These are phyloP conservation scores for Microcyclospora tardicrescens DNA, from an alignment of 2,329 filamentous ascomycete genomes.

Conservation along the genomic window DNA sequence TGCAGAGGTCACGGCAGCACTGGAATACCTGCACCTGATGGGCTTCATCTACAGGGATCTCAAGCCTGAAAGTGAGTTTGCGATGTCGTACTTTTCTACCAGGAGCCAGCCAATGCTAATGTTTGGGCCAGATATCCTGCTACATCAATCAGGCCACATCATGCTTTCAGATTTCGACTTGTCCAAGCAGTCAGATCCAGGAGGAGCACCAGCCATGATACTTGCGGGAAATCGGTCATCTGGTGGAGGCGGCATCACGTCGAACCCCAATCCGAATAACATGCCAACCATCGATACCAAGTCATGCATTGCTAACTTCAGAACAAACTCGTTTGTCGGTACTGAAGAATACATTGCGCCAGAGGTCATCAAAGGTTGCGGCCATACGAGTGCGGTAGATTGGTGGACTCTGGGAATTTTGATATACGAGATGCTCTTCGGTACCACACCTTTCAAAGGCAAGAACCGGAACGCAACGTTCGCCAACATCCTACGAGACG, in stretches of 20 bases:
- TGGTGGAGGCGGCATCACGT: slow-evolving; percentile 57
- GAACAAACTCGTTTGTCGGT: slow-evolving; percentile 95
- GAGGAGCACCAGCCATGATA: slow-evolving; percentile 96
- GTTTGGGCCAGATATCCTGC: slow-evolving; percentile 66
- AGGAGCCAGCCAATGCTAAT: slow-evolving; percentile 29
- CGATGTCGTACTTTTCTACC: not conserved
- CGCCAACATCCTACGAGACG: slow-evolving; percentile 89
- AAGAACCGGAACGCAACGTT: slow-evolving; percentile 98
- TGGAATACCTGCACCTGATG: slow-evolving; percentile 97
- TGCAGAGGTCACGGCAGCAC: slow-evolving; percentile 86
- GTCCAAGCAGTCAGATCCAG: slow-evolving; percentile 92
- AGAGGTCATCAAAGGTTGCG: slow-evolving; percentile 96
- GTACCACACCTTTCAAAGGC: slow-evolving; percentile 96
- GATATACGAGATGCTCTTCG: slow-evolving; percentile 98
- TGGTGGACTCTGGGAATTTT: slow-evolving; percentile 98
- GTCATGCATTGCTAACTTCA: slow-evolving; percentile 95
- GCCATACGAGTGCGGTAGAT: slow-evolving; percentile 94
- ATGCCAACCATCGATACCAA: slow-evolving; percentile 96
- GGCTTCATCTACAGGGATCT: slow-evolving; percentile 97
- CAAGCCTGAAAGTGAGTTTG: slow-evolving; percentile 78
- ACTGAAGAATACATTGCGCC: slow-evolving; percentile 98
- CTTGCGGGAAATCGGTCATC: slow-evolving; percentile 31
- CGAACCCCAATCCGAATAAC: slow-evolving; percentile 45
- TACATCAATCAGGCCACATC: slow-evolving; percentile 98
- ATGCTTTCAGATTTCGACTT: slow-evolving; percentile 99